These are phyloP conservation scores for Taphrina sp. DNA, from an alignment of 1,139 yeast species.

Conservation along the genomic window DNA sequence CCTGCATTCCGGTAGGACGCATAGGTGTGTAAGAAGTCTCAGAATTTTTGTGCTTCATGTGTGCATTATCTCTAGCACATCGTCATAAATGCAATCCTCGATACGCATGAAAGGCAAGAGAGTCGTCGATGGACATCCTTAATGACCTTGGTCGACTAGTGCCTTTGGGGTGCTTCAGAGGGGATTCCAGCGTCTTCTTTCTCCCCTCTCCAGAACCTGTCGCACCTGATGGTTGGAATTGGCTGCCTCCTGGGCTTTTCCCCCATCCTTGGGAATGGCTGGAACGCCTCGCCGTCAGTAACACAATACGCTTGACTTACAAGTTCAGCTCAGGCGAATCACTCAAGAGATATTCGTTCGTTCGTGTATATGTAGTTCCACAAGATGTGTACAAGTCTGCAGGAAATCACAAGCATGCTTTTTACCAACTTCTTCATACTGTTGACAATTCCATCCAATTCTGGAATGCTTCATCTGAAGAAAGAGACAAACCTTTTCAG, in stretches of 20 bases:
- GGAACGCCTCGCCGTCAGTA: conserved; percentile 1
- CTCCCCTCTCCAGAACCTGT: conserved; percentile 16
- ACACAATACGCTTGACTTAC: conserved; percentile 8
- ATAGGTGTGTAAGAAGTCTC: too few relatives aligned
- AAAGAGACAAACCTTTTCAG: too few relatives aligned
- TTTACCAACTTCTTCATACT: background rate
- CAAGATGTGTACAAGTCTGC: conserved; percentile 5
- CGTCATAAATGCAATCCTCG: too few relatives aligned
- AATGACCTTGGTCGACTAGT: conserved; percentile 10
- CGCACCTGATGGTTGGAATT: conserved; percentile 22
- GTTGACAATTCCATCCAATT: background rate
- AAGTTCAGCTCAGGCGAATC: background rate
- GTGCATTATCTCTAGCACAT: too few relatives aligned
- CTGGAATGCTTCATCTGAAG: background rate
- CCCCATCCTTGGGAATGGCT: conserved; percentile 22
- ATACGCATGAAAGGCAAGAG: too few relatives aligned
- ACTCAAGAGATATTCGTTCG: too few relatives aligned
- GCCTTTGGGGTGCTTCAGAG: conserved; percentile 6
- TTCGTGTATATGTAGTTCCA: conserved; percentile 19
- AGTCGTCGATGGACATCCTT: background rate
- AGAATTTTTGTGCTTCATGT: too few relatives aligned
- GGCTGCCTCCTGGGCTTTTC: conserved; percentile 24
- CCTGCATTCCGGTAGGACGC: too few relatives aligned
- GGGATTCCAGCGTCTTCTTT: background rate
- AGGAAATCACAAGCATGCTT: background rate